Percentiles rank a stretch among this genome's conserved stretches.
These are phyloP conservation scores for Globomyces sp. DNA, from an alignment of 371 early-diverging fungal genomes.

Conservation along the genomic window DNA sequence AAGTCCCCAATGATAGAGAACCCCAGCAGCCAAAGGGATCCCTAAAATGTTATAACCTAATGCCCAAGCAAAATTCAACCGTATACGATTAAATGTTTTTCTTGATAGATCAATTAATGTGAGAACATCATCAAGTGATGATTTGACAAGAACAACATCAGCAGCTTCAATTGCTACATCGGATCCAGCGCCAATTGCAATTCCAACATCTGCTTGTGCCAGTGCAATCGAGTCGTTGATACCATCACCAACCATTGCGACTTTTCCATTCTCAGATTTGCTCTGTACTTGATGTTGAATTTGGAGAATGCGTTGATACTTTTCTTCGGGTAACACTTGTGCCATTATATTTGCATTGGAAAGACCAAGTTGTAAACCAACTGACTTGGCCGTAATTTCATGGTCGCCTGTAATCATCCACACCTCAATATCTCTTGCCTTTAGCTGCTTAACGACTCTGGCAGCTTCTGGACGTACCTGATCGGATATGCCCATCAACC, in stretches of 20 bases:
- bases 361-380: conserved; percentile 72
- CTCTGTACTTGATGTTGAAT: conserved; percentile 10
- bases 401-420: conserved; percentile 95
- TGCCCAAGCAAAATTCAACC: conserved; percentile 79
- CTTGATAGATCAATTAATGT: conserved; percentile 64
- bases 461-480: conserved; percentile 72
- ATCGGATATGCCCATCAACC: conserved; percentile 74
- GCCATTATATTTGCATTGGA: conserved; percentile 70
- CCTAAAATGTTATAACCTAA: conserved; percentile 73
- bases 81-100: conserved; percentile 65
- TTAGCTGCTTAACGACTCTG: conserved; percentile 64
- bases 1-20: conserved; percentile 54
- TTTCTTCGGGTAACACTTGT: conserved; percentile 85
- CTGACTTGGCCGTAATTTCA: conserved; percentile 69
- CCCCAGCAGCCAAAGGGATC: conserved; percentile 80
- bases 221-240: conserved; percentile 93
- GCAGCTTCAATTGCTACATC: conserved; percentile 82
- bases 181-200: conserved; percentile 75
- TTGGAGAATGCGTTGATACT: conserved; percentile 92
- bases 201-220: conserved; percentile 82
- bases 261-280: conserved; percentile 26
- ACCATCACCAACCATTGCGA: conserved; percentile 82
- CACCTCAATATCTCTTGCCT: conserved; percentile 68
- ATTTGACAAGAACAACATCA: conserved; percentile 68
- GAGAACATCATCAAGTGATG: conserved; percentile 66